Conservation (phyloP, 1,284 basidiomycete species). For the Microbotryum scabiosae region DNA sequence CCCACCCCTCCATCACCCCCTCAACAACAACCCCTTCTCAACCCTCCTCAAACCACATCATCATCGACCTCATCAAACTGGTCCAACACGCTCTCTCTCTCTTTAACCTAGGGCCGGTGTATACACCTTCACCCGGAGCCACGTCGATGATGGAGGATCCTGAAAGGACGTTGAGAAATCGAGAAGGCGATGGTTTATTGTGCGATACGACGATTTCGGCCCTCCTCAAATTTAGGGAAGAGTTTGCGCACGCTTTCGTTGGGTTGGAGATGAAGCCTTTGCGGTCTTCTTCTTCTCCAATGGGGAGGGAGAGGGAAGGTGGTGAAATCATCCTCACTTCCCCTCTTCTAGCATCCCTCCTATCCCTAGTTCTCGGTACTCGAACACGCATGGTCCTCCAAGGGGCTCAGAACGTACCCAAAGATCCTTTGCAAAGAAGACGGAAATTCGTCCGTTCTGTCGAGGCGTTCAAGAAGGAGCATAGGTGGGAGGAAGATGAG, state of each 20-base stretch:
- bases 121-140: no score
- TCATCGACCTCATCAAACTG: conserved; percentile 2
- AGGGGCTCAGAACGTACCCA: neutral
- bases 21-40: neutral
- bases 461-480: neutral
- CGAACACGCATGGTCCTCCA: neutral
- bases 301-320: neutral
- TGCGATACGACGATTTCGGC: conserved; percentile 11
- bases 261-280: neutral
- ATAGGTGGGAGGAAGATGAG: no score
- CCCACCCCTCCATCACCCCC: neutral
- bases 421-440: neutral
- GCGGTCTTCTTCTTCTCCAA: no score
- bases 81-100: conserved; percentile 12
- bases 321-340: conserved; percentile 1
- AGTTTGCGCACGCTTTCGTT: conserved; percentile 1
- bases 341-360: neutral
- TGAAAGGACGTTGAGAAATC: neutral
- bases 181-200: conserved; percentile 10
- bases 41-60: neutral
- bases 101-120: conserved; percentile 7
- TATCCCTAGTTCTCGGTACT: neutral
- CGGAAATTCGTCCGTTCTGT: neutral
- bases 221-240: conserved; percentile 3
- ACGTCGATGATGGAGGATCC: neutral